Evolutionary conservation across 2,329 filamentous ascomycete species (phyloP).

Genomic region (Arthroderma sp.): DNA sequence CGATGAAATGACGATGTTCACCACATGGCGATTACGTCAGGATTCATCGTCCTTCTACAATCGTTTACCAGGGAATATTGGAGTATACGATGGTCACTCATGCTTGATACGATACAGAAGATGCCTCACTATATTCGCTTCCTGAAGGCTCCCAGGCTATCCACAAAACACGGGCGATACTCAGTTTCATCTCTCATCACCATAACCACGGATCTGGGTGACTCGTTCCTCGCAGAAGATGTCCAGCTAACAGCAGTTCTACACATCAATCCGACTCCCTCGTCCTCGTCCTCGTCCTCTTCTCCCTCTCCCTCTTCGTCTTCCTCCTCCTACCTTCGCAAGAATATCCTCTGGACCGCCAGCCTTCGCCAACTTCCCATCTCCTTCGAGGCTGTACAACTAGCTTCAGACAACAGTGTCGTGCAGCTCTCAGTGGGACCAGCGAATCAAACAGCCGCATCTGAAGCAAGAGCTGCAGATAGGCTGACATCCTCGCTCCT

Average conservation of each 20-base stretch:
- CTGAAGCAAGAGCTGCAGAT: slow-evolving; percentile 12
- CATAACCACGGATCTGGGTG: slow-evolving; percentile 56
- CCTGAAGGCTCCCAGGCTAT: slow-evolving; percentile 45
- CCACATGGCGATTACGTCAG: too few relatives aligned
- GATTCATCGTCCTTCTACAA: too few relatives aligned
- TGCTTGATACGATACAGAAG: not conserved
- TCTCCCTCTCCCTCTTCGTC: not conserved
- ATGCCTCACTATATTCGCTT: slow-evolving; percentile 55
- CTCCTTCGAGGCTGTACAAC: slow-evolving; percentile 18
- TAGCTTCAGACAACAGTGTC: not conserved
- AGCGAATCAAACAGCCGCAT: too few relatives aligned
- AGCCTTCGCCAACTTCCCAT: slow-evolving; percentile 33
- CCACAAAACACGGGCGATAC: slow-evolving; percentile 13
- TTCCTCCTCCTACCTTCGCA: not conserved
- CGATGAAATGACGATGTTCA: too few relatives aligned
- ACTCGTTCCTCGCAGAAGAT: slow-evolving; percentile 44
- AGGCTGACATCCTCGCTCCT: slow-evolving; percentile 33
- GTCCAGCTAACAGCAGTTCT: slow-evolving; percentile 26
- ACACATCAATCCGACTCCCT: not conserved
- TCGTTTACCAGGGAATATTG: too few relatives aligned
- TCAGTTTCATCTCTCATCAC: slow-evolving; percentile 43
- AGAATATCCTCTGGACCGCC: slow-evolving; percentile 31
- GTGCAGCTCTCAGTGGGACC: slow-evolving; percentile 4
- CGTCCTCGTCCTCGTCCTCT: too few relatives aligned
- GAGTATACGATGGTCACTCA: too few relatives aligned